Conservation (phyloP, 352 stramenopile species). For the Globisporangium orthogonon region DNA sequence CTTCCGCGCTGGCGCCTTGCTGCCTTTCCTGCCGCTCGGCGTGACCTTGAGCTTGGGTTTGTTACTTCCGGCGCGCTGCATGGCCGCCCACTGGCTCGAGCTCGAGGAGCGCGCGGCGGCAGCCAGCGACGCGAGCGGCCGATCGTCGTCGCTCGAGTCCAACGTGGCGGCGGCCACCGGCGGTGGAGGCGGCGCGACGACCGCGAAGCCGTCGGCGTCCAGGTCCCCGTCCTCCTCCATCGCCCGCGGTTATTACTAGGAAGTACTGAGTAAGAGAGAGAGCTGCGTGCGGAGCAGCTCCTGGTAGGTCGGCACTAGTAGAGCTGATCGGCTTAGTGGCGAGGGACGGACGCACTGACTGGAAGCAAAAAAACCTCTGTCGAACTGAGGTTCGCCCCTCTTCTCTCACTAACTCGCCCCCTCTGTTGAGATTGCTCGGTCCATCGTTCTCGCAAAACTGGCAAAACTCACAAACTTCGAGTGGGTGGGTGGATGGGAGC, state of each 20-base stretch:
- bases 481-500: too few species aligned
- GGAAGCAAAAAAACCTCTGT: neutral
- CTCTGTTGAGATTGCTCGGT: neutral
- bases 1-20: neutral
- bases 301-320: neutral
- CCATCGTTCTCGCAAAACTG: too few species aligned
- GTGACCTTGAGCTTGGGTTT: neutral
- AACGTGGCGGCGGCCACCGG: neutral
- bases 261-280: too few species aligned
- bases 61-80: neutral
- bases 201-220: conserved; percentile 10
- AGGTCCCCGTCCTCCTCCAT: conserved; percentile 4
- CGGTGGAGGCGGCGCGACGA: conserved; percentile 5
- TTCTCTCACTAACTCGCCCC: neutral
- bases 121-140: conserved; percentile 5
- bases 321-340: neutral
- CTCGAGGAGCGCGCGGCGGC: neutral
- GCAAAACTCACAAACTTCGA: too few species aligned
- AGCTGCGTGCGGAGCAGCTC: neutral
- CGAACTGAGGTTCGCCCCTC: neutral
- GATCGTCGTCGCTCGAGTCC: conserved; percentile 10
- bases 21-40: neutral
- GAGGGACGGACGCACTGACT: neutral
- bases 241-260: too few species aligned
- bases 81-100: neutral